phyloP scores from a whole-genome alignment of 2,329 filamentous ascomycete genomes.

The Fusarium chaquense region DNA sequence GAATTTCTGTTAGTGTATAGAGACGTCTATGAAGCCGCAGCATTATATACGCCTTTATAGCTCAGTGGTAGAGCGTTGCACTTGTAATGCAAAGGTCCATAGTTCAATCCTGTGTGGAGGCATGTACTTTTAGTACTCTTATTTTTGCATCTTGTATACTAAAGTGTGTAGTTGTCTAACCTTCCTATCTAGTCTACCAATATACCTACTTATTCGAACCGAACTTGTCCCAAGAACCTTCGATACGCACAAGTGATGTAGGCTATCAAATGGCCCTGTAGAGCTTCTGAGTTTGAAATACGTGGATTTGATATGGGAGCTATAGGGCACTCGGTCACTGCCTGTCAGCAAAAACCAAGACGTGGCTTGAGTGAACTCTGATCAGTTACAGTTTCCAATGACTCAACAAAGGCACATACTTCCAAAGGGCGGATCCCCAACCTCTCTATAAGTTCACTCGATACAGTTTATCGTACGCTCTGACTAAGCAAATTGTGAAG shows the following conservation, averaged over 20 bases:
- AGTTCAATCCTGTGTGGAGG: neutral
- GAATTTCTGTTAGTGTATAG: neutral
- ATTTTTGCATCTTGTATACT: neutral
- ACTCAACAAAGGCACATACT: neutral
- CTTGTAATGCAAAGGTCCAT: neutral
- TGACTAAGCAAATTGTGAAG: slow-evolving; percentile 14
- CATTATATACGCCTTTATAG: neutral
- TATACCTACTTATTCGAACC: neutral
- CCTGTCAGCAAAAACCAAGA: neutral
- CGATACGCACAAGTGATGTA: neutral
- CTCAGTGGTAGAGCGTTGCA: neutral
- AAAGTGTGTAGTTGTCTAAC: neutral
- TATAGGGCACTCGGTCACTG: too few species aligned
- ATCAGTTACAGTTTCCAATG: neutral
- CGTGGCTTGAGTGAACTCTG: neutral
- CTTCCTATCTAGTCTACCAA: too few species aligned
- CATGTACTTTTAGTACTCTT: neutral
- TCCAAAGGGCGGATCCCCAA: neutral
- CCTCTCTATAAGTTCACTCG: neutral
- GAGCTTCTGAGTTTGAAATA: neutral
- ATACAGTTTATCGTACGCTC: slow-evolving; percentile 2
- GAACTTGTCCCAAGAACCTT: neutral
- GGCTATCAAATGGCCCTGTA: neutral
- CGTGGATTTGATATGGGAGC: too few species aligned
- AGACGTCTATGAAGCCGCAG: too few species aligned